phyloP scores from a whole-genome alignment of 2,329 filamentous ascomycete genomes.

The Colletotrichum eremochloae region DNA sequence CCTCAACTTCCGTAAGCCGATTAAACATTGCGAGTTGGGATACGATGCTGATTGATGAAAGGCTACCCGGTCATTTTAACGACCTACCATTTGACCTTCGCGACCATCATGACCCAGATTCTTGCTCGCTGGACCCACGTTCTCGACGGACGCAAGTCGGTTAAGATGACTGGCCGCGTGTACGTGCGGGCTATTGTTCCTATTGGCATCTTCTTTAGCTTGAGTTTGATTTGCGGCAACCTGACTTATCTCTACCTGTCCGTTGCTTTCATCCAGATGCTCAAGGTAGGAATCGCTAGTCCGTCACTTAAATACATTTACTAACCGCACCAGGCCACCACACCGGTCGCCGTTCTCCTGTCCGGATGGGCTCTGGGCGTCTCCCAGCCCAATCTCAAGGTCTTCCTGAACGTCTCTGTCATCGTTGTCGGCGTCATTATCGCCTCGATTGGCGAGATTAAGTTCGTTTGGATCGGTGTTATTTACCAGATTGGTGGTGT shows the following conservation, averaged over 20 bases:
- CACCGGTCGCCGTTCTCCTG: constrained; percentile 91
- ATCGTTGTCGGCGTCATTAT: constrained; percentile 97
- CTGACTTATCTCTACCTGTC: constrained; percentile 95
- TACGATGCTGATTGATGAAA: constrained; percentile 62
- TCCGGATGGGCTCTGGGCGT: constrained; percentile 91
- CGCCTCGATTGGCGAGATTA: constrained; percentile 94
- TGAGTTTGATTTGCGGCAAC: constrained; percentile 97
- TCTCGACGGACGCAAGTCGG: constrained; percentile 93
- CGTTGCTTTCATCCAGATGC: constrained; percentile 98
- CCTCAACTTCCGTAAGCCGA: constrained; percentile 75
- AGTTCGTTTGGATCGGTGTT: constrained; percentile 86
- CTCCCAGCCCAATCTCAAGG: constrained; percentile 84
- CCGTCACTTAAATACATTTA: not conserved
- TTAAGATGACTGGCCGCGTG: constrained; percentile 96
- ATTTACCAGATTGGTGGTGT: constrained; percentile 84
- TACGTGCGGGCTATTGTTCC: constrained; percentile 95
- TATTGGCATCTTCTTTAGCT: constrained; percentile 94
- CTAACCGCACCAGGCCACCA: constrained; percentile 78
- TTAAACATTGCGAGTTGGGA: constrained; percentile 3
- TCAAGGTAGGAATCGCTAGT: constrained; percentile 75
- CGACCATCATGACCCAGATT: constrained; percentile 93
- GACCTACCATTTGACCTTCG: constrained; percentile 95
- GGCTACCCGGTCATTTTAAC: constrained; percentile 85
- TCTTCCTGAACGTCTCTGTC: constrained; percentile 91
- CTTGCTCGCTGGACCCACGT: constrained; percentile 90